phyloP scores from a whole-genome alignment of 805 yeast species.

The Cyberlindnera mississippiensis region DNA sequence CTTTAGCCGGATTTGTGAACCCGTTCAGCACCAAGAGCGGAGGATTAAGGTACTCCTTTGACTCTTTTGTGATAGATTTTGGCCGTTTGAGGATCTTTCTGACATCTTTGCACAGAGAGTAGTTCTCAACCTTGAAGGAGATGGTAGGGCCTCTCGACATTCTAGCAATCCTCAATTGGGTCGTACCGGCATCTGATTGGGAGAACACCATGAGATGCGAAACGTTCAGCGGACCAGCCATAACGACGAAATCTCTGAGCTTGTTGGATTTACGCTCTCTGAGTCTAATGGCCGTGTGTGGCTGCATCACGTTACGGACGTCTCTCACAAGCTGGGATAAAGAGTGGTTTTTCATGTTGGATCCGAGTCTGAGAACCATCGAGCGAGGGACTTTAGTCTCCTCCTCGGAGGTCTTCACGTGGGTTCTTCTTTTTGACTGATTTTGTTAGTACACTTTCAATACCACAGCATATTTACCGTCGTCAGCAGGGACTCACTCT shows the following conservation, averaged over 20 bases:
- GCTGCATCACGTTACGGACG: slow-evolving; percentile 88
- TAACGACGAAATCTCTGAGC: slow-evolving; percentile 90
- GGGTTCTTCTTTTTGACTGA: slow-evolving; percentile 79
- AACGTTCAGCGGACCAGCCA: slow-evolving; percentile 96
- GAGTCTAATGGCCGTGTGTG: slow-evolving; percentile 89
- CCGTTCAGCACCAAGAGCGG: slow-evolving; percentile 92
- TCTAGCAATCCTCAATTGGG: slow-evolving; percentile 77
- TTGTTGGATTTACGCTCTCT: slow-evolving; percentile 84
- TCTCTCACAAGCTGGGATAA: slow-evolving; percentile 82
- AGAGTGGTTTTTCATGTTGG: slow-evolving; percentile 71
- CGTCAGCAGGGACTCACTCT: slow-evolving; percentile 38
- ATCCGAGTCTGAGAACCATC: slow-evolving; percentile 89
- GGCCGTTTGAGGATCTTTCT: slow-evolving; percentile 68
- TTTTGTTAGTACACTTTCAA: slow-evolving; percentile 23
- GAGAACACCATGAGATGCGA: slow-evolving; percentile 84
- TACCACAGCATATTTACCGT: no score
- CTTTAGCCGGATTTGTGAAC: slow-evolving; percentile 63
- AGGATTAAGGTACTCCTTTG: slow-evolving; percentile 63
- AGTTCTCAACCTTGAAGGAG: slow-evolving; percentile 71
- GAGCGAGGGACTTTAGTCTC: slow-evolving; percentile 78
- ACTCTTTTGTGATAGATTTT: slow-evolving; percentile 64
- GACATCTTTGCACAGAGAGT: slow-evolving; percentile 81
- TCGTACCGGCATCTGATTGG: slow-evolving; percentile 76
- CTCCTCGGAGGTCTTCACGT: slow-evolving; percentile 65
- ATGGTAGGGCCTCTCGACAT: slow-evolving; percentile 95